phyloP scores from a whole-genome alignment of 2,329 filamentous ascomycete species.

The Cryphonectria parasitica region DNA sequence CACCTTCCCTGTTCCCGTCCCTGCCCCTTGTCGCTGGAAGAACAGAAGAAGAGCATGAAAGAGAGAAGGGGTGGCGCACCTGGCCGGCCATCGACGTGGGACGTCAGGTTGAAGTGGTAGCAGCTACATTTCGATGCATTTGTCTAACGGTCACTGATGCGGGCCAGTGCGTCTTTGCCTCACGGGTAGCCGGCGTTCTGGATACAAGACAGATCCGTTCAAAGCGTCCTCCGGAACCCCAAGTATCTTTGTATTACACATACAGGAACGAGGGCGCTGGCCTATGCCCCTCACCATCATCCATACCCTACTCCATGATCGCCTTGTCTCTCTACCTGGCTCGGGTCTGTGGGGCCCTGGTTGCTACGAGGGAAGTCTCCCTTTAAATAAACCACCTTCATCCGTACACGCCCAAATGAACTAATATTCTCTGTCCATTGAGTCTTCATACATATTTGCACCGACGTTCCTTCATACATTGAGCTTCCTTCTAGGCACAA shows the following conservation, averaged over 20 bases:
- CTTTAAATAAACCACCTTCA: not conserved
- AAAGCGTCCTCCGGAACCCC: not conserved
- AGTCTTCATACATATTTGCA: not conserved
- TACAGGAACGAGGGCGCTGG: not conserved
- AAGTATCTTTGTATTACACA: not conserved
- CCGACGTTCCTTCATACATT: not conserved
- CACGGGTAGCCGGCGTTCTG: not conserved
- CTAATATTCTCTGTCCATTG: not conserved
- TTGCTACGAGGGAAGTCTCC: not conserved
- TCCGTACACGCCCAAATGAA: not conserved
- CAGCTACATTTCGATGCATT: slow-evolving; percentile 12
- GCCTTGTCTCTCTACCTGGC: not conserved
- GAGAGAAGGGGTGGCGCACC: not conserved
- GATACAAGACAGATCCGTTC: not conserved
- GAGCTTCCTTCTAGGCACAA: not conserved
- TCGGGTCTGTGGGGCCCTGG: not conserved
- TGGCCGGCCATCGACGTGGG: not conserved
- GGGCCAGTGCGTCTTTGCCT: slow-evolving; percentile 19
- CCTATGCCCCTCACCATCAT: slow-evolving; percentile 13
- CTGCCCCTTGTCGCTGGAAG: not conserved
- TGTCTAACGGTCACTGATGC: slow-evolving; percentile 13
- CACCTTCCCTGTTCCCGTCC: not conserved
- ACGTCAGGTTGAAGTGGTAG: not conserved
- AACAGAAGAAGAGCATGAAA: not conserved
- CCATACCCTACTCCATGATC: not conserved